Conservation (phyloP, 768 basidiomycete genomes). For the Russula sp. region DNA sequence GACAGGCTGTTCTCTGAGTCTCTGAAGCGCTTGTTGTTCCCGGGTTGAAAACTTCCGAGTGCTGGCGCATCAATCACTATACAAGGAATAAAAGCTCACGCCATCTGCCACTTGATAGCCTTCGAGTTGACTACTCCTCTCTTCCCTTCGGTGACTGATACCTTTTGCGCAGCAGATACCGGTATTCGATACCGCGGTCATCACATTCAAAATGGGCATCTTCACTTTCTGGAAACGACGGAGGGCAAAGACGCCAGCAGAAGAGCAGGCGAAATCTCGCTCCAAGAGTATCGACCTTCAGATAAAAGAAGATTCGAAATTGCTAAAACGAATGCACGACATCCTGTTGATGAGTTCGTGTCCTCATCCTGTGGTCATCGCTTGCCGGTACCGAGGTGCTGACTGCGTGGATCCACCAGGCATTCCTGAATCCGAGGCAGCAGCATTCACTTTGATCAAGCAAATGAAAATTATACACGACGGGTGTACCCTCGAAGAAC, state of each 20-base stretch:
- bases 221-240: background rate
- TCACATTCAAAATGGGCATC: background rate
- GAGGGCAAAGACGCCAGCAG: background rate
- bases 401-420: conserved; percentile 6
- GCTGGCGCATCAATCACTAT: no score
- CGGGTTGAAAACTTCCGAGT: no score
- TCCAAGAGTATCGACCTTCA: conserved; percentile 73
- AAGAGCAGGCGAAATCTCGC: conserved; percentile 33
- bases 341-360: conserved; percentile 75
- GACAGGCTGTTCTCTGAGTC: no score
- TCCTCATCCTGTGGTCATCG: background rate
- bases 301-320: conserved; percentile 76
- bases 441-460: background rate
- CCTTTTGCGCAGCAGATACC: no score
- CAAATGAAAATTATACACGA: background rate
- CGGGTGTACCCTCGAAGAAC: conserved; percentile 38
- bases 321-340: conserved; percentile 78
- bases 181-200: no score
- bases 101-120: no score
- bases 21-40: no score
- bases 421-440: background rate
- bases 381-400: background rate
- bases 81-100: no score
- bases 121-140: no score
- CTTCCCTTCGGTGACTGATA: no score